These are phyloP conservation scores for Coemansia sp. DNA, from an alignment of 192 early-diverging fungal genomes.

Conservation along the genomic window DNA sequence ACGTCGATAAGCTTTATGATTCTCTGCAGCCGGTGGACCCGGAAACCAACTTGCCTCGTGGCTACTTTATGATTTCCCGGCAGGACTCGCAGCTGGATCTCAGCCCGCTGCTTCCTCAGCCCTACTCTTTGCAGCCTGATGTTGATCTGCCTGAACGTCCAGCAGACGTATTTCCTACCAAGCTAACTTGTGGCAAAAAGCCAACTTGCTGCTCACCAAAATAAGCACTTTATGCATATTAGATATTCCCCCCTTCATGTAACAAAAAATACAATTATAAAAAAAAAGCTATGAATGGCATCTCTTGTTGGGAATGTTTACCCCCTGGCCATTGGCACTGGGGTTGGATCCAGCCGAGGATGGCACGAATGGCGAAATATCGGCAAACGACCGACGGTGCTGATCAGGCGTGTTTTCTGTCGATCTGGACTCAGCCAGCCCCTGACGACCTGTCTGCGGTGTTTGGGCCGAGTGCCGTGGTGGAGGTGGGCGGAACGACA, in stretches of 20 bases:
- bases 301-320: neutral
- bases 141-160: slow-evolving; percentile 42
- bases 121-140: neutral
- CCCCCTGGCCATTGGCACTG: neutral
- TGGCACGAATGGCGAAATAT: slow-evolving; percentile 26
- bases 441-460: neutral
- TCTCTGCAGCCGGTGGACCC: slow-evolving; percentile 77
- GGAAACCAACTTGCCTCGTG: slow-evolving; percentile 77
- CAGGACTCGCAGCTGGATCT: slow-evolving; percentile 18
- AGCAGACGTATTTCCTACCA: slow-evolving; percentile 27
- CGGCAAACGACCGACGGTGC: slow-evolving; percentile 37
- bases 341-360: slow-evolving; percentile 8
- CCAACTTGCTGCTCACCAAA: slow-evolving; percentile 35
- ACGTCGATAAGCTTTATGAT: slow-evolving; percentile 70
- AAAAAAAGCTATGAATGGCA: slow-evolving; percentile 3
- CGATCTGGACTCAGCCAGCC: neutral
- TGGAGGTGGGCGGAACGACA: slow-evolving; percentile 7
- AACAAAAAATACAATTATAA: neutral
- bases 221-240: neutral
- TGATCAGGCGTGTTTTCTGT: slow-evolving; percentile 1
- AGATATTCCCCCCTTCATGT: neutral
- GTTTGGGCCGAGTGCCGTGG: slow-evolving; percentile 1
- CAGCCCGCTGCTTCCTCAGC: neutral
- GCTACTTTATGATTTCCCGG: slow-evolving; percentile 77
- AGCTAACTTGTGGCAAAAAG: slow-evolving; percentile 29